Base-by-base conservation (phyloP, 1,139 yeast genomes). In the Pichia sp. region DNA sequence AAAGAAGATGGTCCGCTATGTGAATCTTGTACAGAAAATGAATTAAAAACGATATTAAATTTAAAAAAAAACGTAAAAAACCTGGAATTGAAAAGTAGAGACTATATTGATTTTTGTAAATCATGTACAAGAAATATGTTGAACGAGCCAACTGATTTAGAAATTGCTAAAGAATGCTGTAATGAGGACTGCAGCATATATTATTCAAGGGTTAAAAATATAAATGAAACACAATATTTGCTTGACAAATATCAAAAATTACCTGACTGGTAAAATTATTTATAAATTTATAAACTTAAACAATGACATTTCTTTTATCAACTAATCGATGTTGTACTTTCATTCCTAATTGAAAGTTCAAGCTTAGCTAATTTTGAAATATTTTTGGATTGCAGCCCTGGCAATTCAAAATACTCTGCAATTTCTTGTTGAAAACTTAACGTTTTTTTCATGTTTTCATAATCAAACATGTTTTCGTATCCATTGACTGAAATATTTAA, bases 131-230 rank as follows among this genome's bases (percentile, higher is more conserved):
- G 45, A 25, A 49, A 47, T 3, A 48, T 45, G 16, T 42, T 60
- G 18, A 46, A 31, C 33, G 53, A 50, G 51, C 52, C 42, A 22
- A 47, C 46, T 22, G 50, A 11, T 9, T 52, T 49, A 13, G 50
- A 49, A 3, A 52, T 60, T 0, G 61, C 58, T 0, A 33, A 48
- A 8, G 34, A 58, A 3, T 77, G 81, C 56, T 58, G 57, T 2
- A 74, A 76, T 38, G 70, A 69, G 22, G 80, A 76, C 58, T 77
- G 81, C 54, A 68, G 75, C 2, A 59, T 74, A 18, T 75, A 64
- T 55, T 76, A 68, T 58, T 67, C 73, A 28, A 60, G 78, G 16
- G 58, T 63, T 13, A 65, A 70, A 51, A 57, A 63, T 0, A 27
- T 43, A 1, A 55, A 59, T 54, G 65, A 54, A 59, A 61, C 61